Evolutionary conservation across 768 basidiomycete species (phyloP).

Genomic region (Suillus plorans): DNA sequence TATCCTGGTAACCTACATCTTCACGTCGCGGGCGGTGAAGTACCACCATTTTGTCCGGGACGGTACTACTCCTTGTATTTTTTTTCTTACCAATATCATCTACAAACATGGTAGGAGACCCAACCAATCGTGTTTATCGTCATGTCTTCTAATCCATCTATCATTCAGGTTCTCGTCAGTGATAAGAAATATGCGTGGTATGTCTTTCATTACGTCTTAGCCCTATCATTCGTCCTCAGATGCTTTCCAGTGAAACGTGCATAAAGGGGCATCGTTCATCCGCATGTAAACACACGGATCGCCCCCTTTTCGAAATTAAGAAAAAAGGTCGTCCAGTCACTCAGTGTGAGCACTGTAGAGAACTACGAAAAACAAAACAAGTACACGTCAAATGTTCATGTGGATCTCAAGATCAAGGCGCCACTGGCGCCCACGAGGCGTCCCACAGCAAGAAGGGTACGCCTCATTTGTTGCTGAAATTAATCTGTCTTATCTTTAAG

Average conservation of each 20-base stretch:
- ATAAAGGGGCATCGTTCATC: constrained; percentile 94
- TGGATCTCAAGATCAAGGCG: constrained; percentile 38
- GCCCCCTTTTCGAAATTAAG: constrained; percentile 81
- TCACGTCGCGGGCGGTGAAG: constrained; percentile 57
- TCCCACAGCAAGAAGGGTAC: constrained; percentile 63
- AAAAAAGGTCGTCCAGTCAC: constrained; percentile 61
- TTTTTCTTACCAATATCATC: constrained; percentile 5
- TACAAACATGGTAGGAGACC: constrained; percentile 15
- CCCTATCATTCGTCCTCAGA: constrained; percentile 11
- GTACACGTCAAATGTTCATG: constrained; percentile 45
- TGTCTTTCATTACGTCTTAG: constrained; percentile 25
- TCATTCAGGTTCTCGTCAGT: constrained; percentile 62
- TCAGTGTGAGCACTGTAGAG: constrained; percentile 52
- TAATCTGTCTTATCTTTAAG: constrained; percentile 47
- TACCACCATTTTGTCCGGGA: constrained; percentile 38
- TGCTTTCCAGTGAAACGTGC: constrained; percentile 73
- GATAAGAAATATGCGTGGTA: constrained; percentile 85
- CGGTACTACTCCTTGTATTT: constrained; percentile 12
- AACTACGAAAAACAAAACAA: constrained; percentile 45
- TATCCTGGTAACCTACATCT: constrained; percentile 52
- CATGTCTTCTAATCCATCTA: not conserved
- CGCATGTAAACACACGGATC: constrained; percentile 83
- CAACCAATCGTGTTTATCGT: constrained; percentile 43
- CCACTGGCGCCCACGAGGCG: constrained; percentile 14
- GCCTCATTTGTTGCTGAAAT: constrained; percentile 25